Evolutionary conservation across 768 basidiomycete genomes (phyloP).

Genomic region (Tulasnella sp.): DNA sequence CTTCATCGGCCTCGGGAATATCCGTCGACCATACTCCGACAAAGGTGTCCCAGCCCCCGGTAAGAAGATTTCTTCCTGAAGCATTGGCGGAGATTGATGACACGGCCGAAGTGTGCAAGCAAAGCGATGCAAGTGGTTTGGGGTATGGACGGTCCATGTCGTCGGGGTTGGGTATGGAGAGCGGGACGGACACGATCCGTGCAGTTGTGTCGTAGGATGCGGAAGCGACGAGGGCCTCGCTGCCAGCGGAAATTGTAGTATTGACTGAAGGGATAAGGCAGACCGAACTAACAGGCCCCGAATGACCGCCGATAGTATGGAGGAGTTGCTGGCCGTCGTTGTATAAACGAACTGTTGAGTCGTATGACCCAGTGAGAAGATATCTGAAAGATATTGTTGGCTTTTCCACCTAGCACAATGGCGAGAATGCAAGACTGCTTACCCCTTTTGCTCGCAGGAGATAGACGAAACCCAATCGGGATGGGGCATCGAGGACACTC

Average conservation of each 20-base stretch:
- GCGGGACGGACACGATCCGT: constrained; percentile 52
- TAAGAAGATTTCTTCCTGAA: constrained; percentile 68
- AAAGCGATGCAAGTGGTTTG: constrained; percentile 66
- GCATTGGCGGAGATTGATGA: constrained; percentile 66
- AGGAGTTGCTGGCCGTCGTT: constrained; percentile 66
- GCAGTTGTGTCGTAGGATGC: constrained; percentile 82
- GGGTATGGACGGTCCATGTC: constrained; percentile 44
- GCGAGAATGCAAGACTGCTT: constrained; percentile 35
- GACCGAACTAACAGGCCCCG: constrained; percentile 69
- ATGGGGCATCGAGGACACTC: constrained; percentile 75
- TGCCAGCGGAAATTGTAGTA: constrained; percentile 4
- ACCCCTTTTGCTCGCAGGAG: constrained; percentile 64
- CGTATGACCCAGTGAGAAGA: constrained; percentile 80
- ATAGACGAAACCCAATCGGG: constrained; percentile 94
- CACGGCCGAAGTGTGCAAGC: constrained; percentile 81
- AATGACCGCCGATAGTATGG: constrained; percentile 56
- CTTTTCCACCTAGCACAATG: constrained; percentile 29
- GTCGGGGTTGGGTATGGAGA: constrained; percentile 35
- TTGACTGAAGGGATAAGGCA: constrained; percentile 52
- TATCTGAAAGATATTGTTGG: constrained; percentile 49
- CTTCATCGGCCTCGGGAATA: constrained; percentile 66
- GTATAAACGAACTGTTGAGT: constrained; percentile 73
- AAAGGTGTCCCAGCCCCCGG: constrained; percentile 84
- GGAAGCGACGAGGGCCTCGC: constrained; percentile 38
- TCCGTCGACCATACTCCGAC: constrained; percentile 79